Base-by-base conservation (phyloP, 2,329 filamentous ascomycete genomes). In the Xenosphaeropsis pyriputrescens region DNA sequence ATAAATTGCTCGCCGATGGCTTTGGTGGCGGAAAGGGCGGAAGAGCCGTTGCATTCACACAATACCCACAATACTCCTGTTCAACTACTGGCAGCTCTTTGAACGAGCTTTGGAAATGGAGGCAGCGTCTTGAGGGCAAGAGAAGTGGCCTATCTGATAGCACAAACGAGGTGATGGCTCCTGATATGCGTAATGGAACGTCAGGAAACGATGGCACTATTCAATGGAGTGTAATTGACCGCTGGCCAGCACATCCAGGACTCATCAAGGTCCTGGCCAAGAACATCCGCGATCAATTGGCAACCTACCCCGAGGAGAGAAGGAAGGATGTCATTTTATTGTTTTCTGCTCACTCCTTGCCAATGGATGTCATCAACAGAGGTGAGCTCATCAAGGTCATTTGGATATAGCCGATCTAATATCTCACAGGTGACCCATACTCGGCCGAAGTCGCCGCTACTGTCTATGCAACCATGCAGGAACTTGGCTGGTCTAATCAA, bases 81-180 rank as follows among this genome's bases (percentile, higher is more conserved):
- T 94, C 86, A 15, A 98, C 91, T 1, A 98, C 91, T 0, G 91
- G 91, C 16, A 94, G 85, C 58, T 94, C 85, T 44, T 63, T 98
- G 40, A 98, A 98, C 53, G 91, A 98, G 62, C 63, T 98, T 29
- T 98, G 91, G 91, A 95, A 93, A 62, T 95, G 88, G 86, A 73
- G 88, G 45, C 82, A 85, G 53, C 69, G 85, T 44, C 63, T 98
- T 38, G 88, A 96, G 58, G 85, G 84, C 30, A 86, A 85, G 58
- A 65, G 69, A 32, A 68, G 61, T 2, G 62, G 65, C 32, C 18
- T 16, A 1, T 17, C 12, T 18, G 18, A 39, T 32, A 39, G 18
- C 12, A 36, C 16, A 3, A 37, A 22, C 29, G 35, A 37, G n/a
- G 16, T 14, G n/a, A 32, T 32, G 30, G 30, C 30, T 7, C n/a